Evolutionary conservation across 306 rosid genomes (phyloP).

Genomic region (Abrus pulchellus): DNA sequence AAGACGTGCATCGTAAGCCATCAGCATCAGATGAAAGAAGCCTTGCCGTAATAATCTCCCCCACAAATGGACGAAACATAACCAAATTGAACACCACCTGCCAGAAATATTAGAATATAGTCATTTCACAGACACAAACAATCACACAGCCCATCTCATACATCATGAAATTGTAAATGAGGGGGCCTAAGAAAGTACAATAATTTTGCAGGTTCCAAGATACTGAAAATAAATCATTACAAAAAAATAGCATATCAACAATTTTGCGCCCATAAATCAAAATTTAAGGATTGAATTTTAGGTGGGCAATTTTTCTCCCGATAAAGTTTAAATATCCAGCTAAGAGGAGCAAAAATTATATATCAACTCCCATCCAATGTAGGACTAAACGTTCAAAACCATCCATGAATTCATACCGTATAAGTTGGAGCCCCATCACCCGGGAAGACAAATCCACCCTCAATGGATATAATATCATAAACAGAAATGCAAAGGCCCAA

Average conservation of each 20-base stretch:
- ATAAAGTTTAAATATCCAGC: constrained; percentile 18
- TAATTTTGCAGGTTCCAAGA: not conserved
- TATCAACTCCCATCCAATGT: not conserved
- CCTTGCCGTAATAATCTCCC: constrained; percentile 77
- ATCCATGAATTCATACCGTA: constrained; percentile 57
- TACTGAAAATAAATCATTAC: not conserved
- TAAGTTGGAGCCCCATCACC: constrained; percentile 84
- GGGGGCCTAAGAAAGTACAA: not conserved
- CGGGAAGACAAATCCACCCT: constrained; percentile 78
- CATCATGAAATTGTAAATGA: constrained; percentile 16
- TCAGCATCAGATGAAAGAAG: constrained; percentile 65
- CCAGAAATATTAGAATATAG: constrained; percentile 40
- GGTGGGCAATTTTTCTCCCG: not conserved
- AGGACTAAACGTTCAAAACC: constrained; percentile 35
- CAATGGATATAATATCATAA: constrained; percentile 74
- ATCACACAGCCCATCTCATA: constrained; percentile 13
- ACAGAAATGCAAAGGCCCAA: constrained; percentile 86
- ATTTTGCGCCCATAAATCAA: not conserved
- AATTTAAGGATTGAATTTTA: constrained; percentile 5
- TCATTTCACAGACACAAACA: constrained; percentile 50
- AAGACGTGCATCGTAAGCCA: constrained; percentile 67
- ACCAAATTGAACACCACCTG: constrained; percentile 77
- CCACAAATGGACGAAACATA: constrained; percentile 78
- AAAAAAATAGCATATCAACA: constrained; percentile 16
- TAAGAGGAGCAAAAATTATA: constrained; percentile 10